Base-by-base conservation (phyloP, 2,329 filamentous ascomycete genomes). In the Hymenoscyphus occultus region DNA sequence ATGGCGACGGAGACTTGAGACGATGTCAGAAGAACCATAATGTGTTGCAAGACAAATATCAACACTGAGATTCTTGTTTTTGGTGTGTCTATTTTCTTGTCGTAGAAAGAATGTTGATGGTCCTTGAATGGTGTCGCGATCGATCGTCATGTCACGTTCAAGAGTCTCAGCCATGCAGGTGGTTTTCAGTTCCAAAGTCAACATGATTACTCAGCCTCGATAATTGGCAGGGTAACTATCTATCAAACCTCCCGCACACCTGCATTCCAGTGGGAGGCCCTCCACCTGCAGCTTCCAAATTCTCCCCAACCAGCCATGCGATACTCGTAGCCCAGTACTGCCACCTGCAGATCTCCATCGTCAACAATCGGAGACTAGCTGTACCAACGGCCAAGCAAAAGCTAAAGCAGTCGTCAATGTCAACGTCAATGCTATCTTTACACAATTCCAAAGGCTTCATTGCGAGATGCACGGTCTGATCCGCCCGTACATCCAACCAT, bases 1-100 rank as follows among this genome's bases (percentile, higher is more conserved):
- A 89, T 79, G 66, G 88, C 80, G 66, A 91, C 79, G 45, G 89
- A 91, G 63, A 91, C 88, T 79, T 92, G 89, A 10, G 85, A 83
- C 16, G 87, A 88, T 6, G 87, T 88, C 72, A 92, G 84, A 69
- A 92, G 74, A 66, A 71, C 65, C 64, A 74, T 73, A 64, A 57
- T 61, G 54, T 48, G 19, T 54, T 7, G 13, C 3, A 16, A 22
- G 12, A 57, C 16, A 13, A 3, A 28, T 28, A 28, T 28, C 28
- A 28, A 28, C 28, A 28, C 28, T 28, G 28, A 28, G 28, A 2
- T 28, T 28, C 28, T 28, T 28, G 28, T 3, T 28, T 28, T 28
- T 28, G 28, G 28, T 28, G 28, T 28, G 28, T 28, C 28, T 28
- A 9, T 13, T 57, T 5, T 7, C 12, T 7, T 35, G 31, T 2